Evolutionary conservation across 2,329 filamentous ascomycete species (phyloP), one percentile per base, ranked within the genome.

Genomic region (Epichloe aotearoae): DNA sequence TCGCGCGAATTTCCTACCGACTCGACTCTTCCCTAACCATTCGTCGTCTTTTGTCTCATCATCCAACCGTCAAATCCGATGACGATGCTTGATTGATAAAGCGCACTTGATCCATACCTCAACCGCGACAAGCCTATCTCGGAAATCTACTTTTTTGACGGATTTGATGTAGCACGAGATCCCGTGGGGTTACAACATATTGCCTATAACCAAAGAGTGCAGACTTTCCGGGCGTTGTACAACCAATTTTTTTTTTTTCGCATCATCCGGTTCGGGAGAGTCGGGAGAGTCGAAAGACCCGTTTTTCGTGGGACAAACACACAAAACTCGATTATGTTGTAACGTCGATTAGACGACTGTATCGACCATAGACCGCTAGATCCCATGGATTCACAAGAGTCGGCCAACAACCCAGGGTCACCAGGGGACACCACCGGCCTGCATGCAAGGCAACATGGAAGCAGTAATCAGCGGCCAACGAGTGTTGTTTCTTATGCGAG

Each of bases 401-500:
- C 58, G 38, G 63, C 64, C 52, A 61, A 63, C 52, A 64, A 62
- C 52, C 59, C 66, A 33, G 60, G 61, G 47, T 66, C 68, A 51
- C 66, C 69, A 43, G 59, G 61, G 48, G 66, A 72, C 48, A 68
- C 68, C 39, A 63, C 64, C 51, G 61, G 62, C 52, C 70, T 72
- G 49, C 63, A 67, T 19, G 59, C 58, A 39, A 67, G 71, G 4
- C 44, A 42, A 4, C 5, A 26, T 17, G 42, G 30, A 3, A 66
- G 69, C 61, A 63, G 71, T 41, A 62, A 67, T 42, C 64, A 71
- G 52, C 74, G 77, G 34, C 74, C 77, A 20, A 73, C 80, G 45
- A 85, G 82, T 56, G 74, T 85, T 52, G 83, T 86, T 49, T 87
- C 84, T 30, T 86, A 80, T 54, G 83, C 87, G 76, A 87, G 83